Percentiles rank a stretch among this genome's conserved stretches.
Evolutionary conservation across 768 basidiomycete genomes (phyloP).

Genomic region (Phlebiopsis flavidoalba): DNA sequence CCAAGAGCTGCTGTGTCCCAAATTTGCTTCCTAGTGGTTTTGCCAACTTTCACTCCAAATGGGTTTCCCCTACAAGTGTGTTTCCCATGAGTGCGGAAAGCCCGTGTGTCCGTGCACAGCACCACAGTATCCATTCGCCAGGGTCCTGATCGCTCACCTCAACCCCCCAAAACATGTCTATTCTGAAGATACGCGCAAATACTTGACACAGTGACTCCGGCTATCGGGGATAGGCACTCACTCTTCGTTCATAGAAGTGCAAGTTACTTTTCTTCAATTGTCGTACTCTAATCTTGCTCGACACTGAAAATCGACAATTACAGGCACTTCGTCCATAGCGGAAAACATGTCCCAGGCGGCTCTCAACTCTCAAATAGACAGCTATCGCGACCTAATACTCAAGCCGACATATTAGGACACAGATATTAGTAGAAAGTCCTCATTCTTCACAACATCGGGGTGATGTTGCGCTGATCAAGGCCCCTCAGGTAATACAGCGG

Average conservation of each 20-base stretch:
- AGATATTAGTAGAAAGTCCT: too few species aligned
- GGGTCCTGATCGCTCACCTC: constrained; percentile 3
- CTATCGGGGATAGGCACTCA: too few species aligned
- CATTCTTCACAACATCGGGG: not conserved
- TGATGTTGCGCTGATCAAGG: not conserved
- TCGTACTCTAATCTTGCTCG: too few species aligned
- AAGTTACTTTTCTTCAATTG: too few species aligned
- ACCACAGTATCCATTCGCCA: constrained; percentile 3
- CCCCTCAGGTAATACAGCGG: constrained; percentile 13
- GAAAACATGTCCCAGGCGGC: too few species aligned
- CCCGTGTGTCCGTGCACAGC: constrained; percentile 2
- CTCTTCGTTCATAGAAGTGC: constrained; percentile 13
- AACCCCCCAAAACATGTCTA: constrained; percentile 9
- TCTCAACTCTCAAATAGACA: too few species aligned
- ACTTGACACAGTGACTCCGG: constrained; percentile 1
- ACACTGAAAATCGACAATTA: too few species aligned
- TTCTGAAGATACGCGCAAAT: not conserved
- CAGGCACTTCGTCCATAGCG: too few species aligned
- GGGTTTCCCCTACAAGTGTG: constrained; percentile 25
- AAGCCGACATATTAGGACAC: too few species aligned
- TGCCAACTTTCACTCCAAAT: constrained; percentile 31
- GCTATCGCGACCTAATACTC: too few species aligned
- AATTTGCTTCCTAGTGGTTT: constrained; percentile 22
- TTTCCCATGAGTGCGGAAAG: constrained; percentile 14
- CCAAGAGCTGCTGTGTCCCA: not conserved